These are phyloP conservation scores for Chlorella sp. DNA, from an alignment of 139 green algal genomes.

Conservation along the genomic window DNA sequence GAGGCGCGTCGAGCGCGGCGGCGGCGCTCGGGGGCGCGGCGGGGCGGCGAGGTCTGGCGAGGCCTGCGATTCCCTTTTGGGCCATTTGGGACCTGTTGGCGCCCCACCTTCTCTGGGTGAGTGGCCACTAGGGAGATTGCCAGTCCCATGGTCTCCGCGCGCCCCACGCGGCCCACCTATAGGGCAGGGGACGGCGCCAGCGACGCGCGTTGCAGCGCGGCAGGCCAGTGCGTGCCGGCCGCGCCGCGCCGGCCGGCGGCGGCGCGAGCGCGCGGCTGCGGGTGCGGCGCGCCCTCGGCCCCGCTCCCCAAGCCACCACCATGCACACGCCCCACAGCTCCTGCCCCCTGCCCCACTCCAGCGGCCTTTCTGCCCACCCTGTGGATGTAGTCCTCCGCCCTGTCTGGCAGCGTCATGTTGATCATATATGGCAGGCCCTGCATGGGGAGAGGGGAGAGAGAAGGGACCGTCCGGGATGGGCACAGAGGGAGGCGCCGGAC, in stretches of 20 bases:
- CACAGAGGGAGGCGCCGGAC: no score
- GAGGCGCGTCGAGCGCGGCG: no score
- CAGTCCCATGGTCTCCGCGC: constrained; percentile 71
- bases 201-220: no score
- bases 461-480: no score
- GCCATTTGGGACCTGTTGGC: no score
- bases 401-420: constrained; percentile 88
- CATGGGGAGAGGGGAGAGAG: background rate
- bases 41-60: no score
- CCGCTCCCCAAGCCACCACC: no score
- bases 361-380: no score
- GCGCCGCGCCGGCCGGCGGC: background rate
- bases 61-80: no score
- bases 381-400: constrained; percentile 88
- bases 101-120: constrained; percentile 76
- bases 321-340: no score
- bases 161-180: constrained; percentile 71
- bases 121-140: constrained; percentile 77
- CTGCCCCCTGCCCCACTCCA: no score
- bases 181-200: background rate
- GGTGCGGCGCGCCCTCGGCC: constrained; percentile 26
- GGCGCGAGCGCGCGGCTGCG: background rate
- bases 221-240: background rate
- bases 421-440: constrained; percentile 82
- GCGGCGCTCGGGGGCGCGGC: no score